Evolutionary conservation across 768 basidiomycete genomes (phyloP).

Genomic region (Termitomyces sp.): DNA sequence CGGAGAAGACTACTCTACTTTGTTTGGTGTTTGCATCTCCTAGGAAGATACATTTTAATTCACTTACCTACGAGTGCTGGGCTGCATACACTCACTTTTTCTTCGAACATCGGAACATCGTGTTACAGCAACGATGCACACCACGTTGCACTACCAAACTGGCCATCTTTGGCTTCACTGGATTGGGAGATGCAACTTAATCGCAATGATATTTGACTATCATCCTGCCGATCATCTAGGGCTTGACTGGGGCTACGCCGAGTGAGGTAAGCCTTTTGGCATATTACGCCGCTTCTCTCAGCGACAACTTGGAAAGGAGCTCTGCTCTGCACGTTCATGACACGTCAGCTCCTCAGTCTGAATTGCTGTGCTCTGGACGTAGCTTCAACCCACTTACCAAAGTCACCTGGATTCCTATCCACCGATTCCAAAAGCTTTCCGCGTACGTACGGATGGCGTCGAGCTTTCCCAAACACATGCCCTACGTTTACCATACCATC

Average conservation of each 20-base stretch:
- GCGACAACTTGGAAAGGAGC: background rate
- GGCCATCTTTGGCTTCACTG: background rate
- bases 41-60: background rate
- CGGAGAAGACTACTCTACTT: constrained; percentile 1
- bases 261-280: constrained; percentile 1
- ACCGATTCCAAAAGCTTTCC: background rate
- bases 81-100: background rate
- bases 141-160: background rate
- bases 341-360: background rate
- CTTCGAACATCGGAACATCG: background rate
- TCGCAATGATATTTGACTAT: background rate
- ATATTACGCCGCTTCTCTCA: background rate
- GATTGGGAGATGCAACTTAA: background rate
- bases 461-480: background rate
- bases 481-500: background rate
- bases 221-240: background rate
- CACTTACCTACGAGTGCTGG: background rate
- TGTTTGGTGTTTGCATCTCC: background rate
- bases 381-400: constrained; percentile 1
- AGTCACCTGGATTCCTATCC: background rate
- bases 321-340: background rate
- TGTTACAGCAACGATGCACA: background rate
- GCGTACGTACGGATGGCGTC: background rate
- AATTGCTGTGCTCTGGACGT: background rate
- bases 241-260: background rate